Evolutionary conservation across 805 yeast species (phyloP).

Genomic region (Ogataea zsoltii): DNA sequence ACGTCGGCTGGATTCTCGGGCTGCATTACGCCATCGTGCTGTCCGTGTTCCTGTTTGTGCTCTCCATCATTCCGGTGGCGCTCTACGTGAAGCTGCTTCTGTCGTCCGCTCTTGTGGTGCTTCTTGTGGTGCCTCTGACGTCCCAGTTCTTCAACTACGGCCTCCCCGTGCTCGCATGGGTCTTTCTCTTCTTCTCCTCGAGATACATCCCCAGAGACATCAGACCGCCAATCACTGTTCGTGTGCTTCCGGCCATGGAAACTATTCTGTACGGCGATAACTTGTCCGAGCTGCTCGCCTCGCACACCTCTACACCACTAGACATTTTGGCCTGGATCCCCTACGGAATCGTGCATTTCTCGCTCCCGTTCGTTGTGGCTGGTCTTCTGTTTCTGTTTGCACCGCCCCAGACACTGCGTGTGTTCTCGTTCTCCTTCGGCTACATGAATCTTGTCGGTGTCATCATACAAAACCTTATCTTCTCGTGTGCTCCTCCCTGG

Average conservation of each 20-base stretch:
- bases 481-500: constrained; percentile 99
- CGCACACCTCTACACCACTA: constrained; percentile 61
- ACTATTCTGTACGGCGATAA: constrained; percentile 93
- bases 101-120: constrained; percentile 8
- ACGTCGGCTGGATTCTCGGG: constrained; percentile 6
- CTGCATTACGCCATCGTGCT: constrained; percentile 23
- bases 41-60: constrained; percentile 25
- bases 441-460: constrained; percentile 91
- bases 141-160: constrained; percentile 84
- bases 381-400: constrained; percentile 78
- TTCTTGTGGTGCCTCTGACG: constrained; percentile 68
- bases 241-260: constrained; percentile 90
- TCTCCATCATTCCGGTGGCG: constrained; percentile 25
- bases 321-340: constrained; percentile 94
- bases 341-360: constrained; percentile 86
- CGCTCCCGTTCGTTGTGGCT: constrained; percentile 88
- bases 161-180: constrained; percentile 85
- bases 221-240: constrained; percentile 86
- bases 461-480: constrained; percentile 64
- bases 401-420: constrained; percentile 83
- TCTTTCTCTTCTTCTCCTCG: constrained; percentile 77
- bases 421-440: constrained; percentile 92
- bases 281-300: constrained; percentile 79
- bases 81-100: constrained; percentile 18
- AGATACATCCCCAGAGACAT: constrained; percentile 69